Evolutionary conservation across 805 yeast species (phyloP).

Genomic region (Candida anglica): DNA sequence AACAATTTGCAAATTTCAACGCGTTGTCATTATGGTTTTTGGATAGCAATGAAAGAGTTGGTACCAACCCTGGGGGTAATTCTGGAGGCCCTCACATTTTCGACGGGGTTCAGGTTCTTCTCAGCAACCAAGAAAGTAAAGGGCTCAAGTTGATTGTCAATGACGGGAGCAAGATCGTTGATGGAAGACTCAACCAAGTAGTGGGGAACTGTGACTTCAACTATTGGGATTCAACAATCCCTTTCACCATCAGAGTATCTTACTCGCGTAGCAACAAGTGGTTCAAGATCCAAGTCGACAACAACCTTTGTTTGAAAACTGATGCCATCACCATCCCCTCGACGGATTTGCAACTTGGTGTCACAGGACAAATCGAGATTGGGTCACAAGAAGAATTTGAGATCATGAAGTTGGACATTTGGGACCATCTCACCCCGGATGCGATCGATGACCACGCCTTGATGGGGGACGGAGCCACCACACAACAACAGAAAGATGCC

Average conservation of each 20-base stretch:
- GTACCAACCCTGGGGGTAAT: constrained; percentile 48
- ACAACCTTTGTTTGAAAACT: constrained; percentile 66
- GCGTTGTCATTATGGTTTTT: constrained; percentile 59
- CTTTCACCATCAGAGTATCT: constrained; percentile 62
- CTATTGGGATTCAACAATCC: constrained; percentile 68
- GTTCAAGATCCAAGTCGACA: constrained; percentile 68
- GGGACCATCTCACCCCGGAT: constrained; percentile 49
- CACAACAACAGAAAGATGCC: constrained; percentile 3
- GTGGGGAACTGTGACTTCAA: constrained; percentile 56
- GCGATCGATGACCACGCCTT: constrained; percentile 56
- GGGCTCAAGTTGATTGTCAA: constrained; percentile 56
- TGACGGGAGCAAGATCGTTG: constrained; percentile 48
- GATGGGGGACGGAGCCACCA: constrained; percentile 37
- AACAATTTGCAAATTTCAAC: constrained; percentile 30
- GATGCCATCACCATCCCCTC: constrained; percentile 45
- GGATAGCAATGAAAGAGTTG: constrained; percentile 17
- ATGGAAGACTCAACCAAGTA: constrained; percentile 15
- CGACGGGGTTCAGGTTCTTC: constrained; percentile 61
- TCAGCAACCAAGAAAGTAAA: constrained; percentile 48
- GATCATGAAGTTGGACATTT: constrained; percentile 54
- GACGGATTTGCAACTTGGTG: constrained; percentile 45
- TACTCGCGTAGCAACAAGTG: constrained; percentile 40
- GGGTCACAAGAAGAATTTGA: constrained; percentile 57
- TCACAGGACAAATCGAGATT: constrained; percentile 41
- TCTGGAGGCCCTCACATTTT: constrained; percentile 45